Evolutionary conservation across 208 protist genomes (phyloP), one percentile per base, ranked within the genome.

Genomic region (Sergeia podlipaevii): DNA sequence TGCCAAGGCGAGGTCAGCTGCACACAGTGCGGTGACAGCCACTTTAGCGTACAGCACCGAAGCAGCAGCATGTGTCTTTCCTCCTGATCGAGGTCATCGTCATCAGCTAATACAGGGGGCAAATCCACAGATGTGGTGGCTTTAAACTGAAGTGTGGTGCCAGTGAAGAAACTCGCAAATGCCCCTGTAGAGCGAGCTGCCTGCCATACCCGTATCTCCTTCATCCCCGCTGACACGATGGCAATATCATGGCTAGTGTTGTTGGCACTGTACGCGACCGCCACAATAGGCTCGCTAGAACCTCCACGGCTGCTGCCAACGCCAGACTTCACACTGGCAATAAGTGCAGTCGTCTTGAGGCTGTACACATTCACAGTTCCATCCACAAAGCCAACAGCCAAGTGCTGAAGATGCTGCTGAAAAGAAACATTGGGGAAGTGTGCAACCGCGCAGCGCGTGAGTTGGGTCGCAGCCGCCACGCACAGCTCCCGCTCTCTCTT

Each of bases 11-110:
- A 81, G 4, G 62, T 57, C 24, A 93, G 76, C 63, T 90, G 70
- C 5, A 93, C 56, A 48, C 86, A 93, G 45, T 85, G 79, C 29
- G 86, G 80, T 0, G 86, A 93, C 34, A 93, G 65, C 86, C 86
- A 93, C 24, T 62, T 73, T n/a, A 90, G 38, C 15, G 48, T 54
- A 32, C 77, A 89, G 49, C 70, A 70, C 1, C 30, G 60, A 15
- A 74, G 59, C 33, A 56, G 27, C 34, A 21, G 1, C 46, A 21
- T 21, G 4, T 56, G 0, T 72, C 66, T 5, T 37, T 45, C 3
- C 24, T 13, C n/a, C 30, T 33, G 2, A 64, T 42, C 17, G 6
- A 41, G 26, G 42, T 42, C 0, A 42, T 10, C 47, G 24, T 30
- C 43, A 28, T 32, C 45, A 23, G 46, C 17, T 6, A 42, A 38